phyloP scores from a whole-genome alignment of 495 filamentous ascomycete species.

The Neurospora cerealis region DNA sequence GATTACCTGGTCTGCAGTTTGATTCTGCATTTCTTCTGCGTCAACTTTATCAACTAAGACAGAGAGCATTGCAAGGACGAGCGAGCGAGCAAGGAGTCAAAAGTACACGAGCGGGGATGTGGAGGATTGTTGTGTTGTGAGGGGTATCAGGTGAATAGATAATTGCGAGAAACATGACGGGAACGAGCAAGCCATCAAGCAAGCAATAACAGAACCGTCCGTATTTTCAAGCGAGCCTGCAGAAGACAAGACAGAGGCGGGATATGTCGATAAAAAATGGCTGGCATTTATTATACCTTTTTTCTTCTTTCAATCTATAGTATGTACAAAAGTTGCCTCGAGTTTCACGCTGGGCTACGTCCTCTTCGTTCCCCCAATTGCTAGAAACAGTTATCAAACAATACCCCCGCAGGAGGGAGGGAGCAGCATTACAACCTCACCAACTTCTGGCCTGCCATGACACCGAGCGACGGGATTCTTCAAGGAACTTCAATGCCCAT shows the following conservation, averaged over 20 bases:
- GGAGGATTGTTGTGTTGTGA: neutral
- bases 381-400: neutral
- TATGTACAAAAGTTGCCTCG: neutral
- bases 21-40: slow-evolving; percentile 97
- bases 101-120: neutral
- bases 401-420: neutral
- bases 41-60: slow-evolving; percentile 94
- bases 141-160: neutral
- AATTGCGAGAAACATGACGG: neutral
- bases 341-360: neutral
- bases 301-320: neutral
- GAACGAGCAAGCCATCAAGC: neutral
- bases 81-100: neutral
- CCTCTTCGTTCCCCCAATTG: neutral
- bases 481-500: neutral
- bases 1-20: slow-evolving; percentile 92
- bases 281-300: neutral
- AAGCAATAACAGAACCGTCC: neutral
- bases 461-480: neutral
- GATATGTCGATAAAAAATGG: neutral
- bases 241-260: neutral
- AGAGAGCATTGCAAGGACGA: neutral
- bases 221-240: neutral
- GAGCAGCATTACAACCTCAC: neutral
- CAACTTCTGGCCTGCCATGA: neutral